Evolutionary conservation across 768 basidiomycete genomes (phyloP), one percentile per base, ranked within the genome.

Genomic region (Hypsizygus marmoreus): DNA sequence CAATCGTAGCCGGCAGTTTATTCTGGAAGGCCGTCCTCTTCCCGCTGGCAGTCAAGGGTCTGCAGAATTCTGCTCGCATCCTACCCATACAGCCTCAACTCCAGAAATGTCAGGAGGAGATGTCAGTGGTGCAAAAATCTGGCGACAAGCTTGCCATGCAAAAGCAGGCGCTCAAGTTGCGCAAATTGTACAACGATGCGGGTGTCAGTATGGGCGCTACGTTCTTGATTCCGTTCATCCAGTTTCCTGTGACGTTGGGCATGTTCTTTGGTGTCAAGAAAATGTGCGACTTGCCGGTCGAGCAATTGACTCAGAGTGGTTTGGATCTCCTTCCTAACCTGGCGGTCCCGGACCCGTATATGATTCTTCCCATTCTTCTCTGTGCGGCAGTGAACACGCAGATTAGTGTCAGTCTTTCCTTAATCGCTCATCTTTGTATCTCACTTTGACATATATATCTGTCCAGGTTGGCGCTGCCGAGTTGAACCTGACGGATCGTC

Each of bases 221-320:
- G 51, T 50, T 86, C n/a, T 40, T 81, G 12, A 69, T 68, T 14
- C 65, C 69, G 0, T 49, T 93, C 43, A 55, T 86, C 1, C 93
- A 95, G 64, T 61, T 92, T 16, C 82, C 90, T 1, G 72, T 92
- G 32, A 84, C 87, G 35, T 67, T 97, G 24, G 83, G 85, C 11
- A 68, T 91, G 69, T 98, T 98, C 76, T 85, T 92, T 54, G 91
- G 80, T 13, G 62, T 95, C 44, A 82, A 81, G 66, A 71, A 69
- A 36, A 76, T 98, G 72, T 84, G 85, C 55, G 70, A 74, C 38
- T 63, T 84, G 34, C 90, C 91, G 0, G 64, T 97, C 14, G 74
- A 75, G 42, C 91, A 92, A 68, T 63, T 97, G 57, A 75, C 78
- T 53, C 70, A 82, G 50, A 92, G 90, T 47, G 93, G 95, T 0